These are phyloP conservation scores for Saccharomycopsis javanensis DNA, from an alignment of 805 yeast species.

Conservation along the genomic window DNA sequence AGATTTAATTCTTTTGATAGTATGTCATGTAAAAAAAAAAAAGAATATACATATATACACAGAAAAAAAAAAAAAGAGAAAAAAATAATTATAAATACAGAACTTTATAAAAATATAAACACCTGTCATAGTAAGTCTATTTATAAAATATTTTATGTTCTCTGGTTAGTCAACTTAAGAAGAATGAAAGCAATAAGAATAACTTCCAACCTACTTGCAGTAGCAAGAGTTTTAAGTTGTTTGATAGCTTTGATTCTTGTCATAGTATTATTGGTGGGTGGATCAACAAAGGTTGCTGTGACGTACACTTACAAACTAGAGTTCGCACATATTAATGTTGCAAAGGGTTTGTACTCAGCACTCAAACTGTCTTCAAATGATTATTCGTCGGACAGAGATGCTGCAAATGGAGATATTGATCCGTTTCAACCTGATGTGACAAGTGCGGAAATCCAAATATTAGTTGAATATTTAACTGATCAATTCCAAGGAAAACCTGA, in stretches of 20 bases:
- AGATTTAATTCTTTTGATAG: no score
- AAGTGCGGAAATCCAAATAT: slow-evolving; percentile 38
- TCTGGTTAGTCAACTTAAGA: slow-evolving; percentile 30
- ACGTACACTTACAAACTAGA: slow-evolving; percentile 28
- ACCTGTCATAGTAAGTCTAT: no score
- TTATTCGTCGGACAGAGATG: slow-evolving; percentile 27
- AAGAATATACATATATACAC: no score
- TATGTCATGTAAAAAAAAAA: no score
- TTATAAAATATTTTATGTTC: no score
- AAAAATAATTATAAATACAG: no score
- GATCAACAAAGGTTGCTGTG: not conserved
- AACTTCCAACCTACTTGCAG: not conserved
- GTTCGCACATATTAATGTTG: slow-evolving; percentile 44
- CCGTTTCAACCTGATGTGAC: slow-evolving; percentile 30
- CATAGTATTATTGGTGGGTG: not conserved
- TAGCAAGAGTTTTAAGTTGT: not conserved
- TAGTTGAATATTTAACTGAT: slow-evolving; percentile 36
- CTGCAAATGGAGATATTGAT: slow-evolving; percentile 21
- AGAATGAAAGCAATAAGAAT: not conserved
- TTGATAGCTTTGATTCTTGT: not conserved
- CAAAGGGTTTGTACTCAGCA: slow-evolving; percentile 41
- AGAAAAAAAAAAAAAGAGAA: no score
- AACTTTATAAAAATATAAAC: no score
- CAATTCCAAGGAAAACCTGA: slow-evolving; percentile 43
- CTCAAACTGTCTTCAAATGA: slow-evolving; percentile 19